Percentiles rank a stretch among this genome's conserved stretches.
phyloP scores from a whole-genome alignment of 176 grass and related monocot genomes.

The Oryza glaberrima region DNA sequence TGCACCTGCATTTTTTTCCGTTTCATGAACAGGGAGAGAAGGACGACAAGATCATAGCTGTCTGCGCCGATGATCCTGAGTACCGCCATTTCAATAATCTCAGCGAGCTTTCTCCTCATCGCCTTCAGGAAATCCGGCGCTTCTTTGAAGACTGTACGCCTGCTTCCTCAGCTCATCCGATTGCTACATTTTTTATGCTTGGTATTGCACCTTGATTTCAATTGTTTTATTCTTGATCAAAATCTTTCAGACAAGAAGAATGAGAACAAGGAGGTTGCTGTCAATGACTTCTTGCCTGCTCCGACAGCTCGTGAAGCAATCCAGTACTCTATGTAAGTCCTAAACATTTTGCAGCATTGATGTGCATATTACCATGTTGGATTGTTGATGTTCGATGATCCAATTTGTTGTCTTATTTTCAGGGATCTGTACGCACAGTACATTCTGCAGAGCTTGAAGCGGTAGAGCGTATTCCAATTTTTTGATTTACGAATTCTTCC shows the following conservation, averaged over 20 bases:
- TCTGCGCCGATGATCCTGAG: slow-evolving; percentile 92
- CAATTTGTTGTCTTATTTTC: slow-evolving; percentile 15
- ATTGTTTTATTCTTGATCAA: background rate
- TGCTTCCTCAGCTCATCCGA: background rate
- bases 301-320: slow-evolving; percentile 67
- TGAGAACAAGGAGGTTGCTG: slow-evolving; percentile 97
- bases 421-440: slow-evolving; percentile 87
- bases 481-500: background rate
- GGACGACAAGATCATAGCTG: slow-evolving; percentile 94
- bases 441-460: slow-evolving; percentile 73
- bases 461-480: slow-evolving; percentile 38
- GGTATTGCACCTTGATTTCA: background rate
- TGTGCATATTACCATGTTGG: background rate
- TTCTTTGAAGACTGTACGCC: slow-evolving; percentile 92
- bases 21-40: slow-evolving; percentile 63
- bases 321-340: slow-evolving; percentile 79
- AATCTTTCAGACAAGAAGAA: slow-evolving; percentile 86
- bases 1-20: background rate
- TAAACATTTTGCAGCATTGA: background rate
- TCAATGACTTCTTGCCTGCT: slow-evolving; percentile 81
- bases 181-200: background rate
- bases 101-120: slow-evolving; percentile 84
- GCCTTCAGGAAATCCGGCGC: slow-evolving; percentile 75
- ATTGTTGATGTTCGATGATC: background rate
- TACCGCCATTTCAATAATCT: slow-evolving; percentile 75